A percentile compares a stretch with the other conserved stretches of the same genome.
Evolutionary conservation across 1,284 basidiomycete genomes (phyloP).

Genomic region (Papiliotrema laurentii): DNA sequence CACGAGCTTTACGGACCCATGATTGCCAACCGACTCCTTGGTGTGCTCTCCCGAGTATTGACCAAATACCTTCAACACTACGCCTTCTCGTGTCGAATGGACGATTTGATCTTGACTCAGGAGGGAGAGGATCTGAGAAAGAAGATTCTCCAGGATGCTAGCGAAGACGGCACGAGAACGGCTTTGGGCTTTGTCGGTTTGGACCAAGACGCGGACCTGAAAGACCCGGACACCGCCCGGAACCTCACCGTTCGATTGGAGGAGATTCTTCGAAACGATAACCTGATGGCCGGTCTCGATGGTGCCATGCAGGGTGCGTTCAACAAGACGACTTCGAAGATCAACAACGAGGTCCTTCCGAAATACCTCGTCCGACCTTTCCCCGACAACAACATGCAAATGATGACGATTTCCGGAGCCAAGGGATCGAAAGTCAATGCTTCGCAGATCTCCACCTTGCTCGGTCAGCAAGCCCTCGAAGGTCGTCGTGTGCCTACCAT

Average conservation of each 20-base stretch:
- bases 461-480: conserved; percentile 97
- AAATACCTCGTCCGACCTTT: conserved; percentile 83
- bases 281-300: conserved; percentile 94
- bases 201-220: conserved; percentile 70
- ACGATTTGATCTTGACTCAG: conserved; percentile 85
- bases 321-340: conserved; percentile 83
- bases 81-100: conserved; percentile 98
- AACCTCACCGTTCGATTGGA: conserved; percentile 62
- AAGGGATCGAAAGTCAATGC: conserved; percentile 98
- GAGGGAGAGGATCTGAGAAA: conserved; percentile 71
- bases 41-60: conserved; percentile 87
- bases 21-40: conserved; percentile 83
- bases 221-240: conserved; percentile 51
- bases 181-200: conserved; percentile 64
- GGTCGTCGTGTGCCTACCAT: conserved; percentile 98
- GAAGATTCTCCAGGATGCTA: conserved; percentile 64
- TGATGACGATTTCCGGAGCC: conserved; percentile 97
- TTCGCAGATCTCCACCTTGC: conserved; percentile 92
- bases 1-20: conserved; percentile 96
- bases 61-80: conserved; percentile 96
- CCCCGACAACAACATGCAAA: conserved; percentile 99
- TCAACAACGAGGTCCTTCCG: conserved; percentile 86
- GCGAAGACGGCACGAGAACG: conserved; percentile 73
- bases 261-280: conserved; percentile 94
- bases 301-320: conserved; percentile 85